These are phyloP conservation scores for Lablab purpureus DNA, from an alignment of 306 rosid species.

Conservation along the genomic window DNA sequence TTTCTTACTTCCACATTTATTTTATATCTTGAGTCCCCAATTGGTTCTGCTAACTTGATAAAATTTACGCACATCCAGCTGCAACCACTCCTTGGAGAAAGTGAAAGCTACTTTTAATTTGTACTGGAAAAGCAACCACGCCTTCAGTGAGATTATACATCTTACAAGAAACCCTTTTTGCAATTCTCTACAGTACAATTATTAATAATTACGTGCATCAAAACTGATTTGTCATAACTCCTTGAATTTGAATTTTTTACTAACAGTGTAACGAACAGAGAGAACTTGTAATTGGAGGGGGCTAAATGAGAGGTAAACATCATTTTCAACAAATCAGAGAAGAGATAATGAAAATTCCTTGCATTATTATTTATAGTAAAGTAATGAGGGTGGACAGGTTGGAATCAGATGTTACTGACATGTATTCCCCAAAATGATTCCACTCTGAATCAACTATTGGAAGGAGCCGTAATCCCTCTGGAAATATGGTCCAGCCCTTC, in stretches of 20 bases:
- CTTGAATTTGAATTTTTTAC: not conserved
- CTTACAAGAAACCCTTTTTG: not conserved
- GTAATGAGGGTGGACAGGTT: constrained; percentile 47
- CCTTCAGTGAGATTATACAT: constrained; percentile 1
- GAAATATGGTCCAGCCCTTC: constrained; percentile 21
- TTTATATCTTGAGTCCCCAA: not conserved
- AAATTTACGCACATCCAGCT: constrained; percentile 28
- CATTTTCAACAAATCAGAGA: not conserved
- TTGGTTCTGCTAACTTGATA: constrained; percentile 2
- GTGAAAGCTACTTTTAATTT: constrained; percentile 48
- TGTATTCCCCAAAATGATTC: constrained; percentile 46
- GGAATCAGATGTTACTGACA: constrained; percentile 43
- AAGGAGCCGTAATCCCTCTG: constrained; percentile 31
- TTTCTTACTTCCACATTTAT: not conserved
- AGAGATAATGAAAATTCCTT: constrained; percentile 26
- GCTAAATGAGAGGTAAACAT: not conserved
- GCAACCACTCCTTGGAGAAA: constrained; percentile 50
- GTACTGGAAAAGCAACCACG: constrained; percentile 33
- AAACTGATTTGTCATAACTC: not conserved
- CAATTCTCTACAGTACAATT: not conserved
- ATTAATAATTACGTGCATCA: not conserved
- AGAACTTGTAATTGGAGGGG: not conserved
- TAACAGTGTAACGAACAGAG: not conserved
- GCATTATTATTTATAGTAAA: constrained; percentile 42
- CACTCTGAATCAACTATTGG: constrained; percentile 7